Conservation (phyloP, 208 protist species). For the Leishmania turanica region DNA sequence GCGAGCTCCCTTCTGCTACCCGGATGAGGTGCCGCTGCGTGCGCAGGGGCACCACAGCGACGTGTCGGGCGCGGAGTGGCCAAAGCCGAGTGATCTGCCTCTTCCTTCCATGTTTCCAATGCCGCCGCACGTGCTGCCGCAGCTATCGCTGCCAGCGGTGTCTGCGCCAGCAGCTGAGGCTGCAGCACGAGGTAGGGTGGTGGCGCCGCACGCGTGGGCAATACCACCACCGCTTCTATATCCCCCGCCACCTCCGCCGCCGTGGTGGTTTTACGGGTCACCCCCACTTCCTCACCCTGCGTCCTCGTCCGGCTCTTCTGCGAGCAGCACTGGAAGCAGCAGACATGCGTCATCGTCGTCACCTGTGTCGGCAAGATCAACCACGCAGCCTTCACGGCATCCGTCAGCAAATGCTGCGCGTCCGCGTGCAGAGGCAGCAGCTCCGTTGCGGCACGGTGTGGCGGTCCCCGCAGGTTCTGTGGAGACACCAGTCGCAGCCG, state of each 20-base stretch:
- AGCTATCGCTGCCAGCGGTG: conserved; percentile 3
- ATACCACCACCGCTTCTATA: not conserved
- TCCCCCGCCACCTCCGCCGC: conserved; percentile 24
- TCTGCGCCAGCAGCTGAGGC: not conserved
- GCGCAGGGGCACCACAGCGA: not conserved
- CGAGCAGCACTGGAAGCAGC: conserved; percentile 6
- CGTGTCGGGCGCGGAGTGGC: conserved; percentile 33
- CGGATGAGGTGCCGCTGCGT: not conserved
- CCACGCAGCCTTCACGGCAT: not conserved
- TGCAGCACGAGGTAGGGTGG: not conserved
- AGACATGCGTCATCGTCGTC: conserved; percentile 1
- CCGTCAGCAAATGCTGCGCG: not conserved
- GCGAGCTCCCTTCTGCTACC: not conserved
- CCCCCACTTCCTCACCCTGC: not conserved
- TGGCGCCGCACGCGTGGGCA: not conserved
- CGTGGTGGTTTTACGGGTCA: conserved; percentile 25
- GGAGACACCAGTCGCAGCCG: conserved; percentile 1
- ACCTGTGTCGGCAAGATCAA: not conserved
- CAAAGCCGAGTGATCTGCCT: conserved; percentile 58
- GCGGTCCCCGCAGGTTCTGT: not conserved
- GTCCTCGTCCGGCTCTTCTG: not conserved
- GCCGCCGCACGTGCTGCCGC: conserved; percentile 40
- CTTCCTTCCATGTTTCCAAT: conserved; percentile 67
- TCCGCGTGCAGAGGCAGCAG: not conserved
- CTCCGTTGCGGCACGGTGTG: not conserved